These are phyloP conservation scores for Colletotrichum cuscutae DNA, from an alignment of 2,329 filamentous ascomycete genomes.

Conservation along the genomic window DNA sequence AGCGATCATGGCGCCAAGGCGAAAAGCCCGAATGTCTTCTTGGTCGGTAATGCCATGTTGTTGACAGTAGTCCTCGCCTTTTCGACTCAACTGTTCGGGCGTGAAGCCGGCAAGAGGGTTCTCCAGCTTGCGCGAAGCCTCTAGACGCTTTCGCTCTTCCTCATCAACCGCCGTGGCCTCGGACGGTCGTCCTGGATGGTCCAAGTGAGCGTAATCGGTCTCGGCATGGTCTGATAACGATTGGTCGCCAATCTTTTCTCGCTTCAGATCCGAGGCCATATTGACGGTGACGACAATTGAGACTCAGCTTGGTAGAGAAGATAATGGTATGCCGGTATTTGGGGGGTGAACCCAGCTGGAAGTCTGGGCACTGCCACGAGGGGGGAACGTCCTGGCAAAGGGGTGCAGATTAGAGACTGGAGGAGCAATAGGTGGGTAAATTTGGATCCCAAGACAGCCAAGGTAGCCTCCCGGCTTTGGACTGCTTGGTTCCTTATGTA, in stretches of 20 bases:
- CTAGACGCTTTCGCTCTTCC: slow-evolving; percentile 42
- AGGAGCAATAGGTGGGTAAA: not conserved
- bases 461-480: slow-evolving; percentile 9
- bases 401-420: not conserved
- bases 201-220: slow-evolving; percentile 7
- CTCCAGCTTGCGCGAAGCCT: slow-evolving; percentile 49
- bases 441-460: slow-evolving; percentile 1
- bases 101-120: slow-evolving; percentile 54
- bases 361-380: not conserved
- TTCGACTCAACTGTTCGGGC: slow-evolving; percentile 59
- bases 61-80: slow-evolving; percentile 68
- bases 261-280: slow-evolving; percentile 13
- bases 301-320: not conserved
- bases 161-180: slow-evolving; percentile 37
- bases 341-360: not conserved
- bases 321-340: not conserved
- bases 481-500: slow-evolving; percentile 13
- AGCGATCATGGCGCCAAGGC: slow-evolving; percentile 68
- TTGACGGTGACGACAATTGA: not conserved
- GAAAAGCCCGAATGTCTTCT: slow-evolving; percentile 68
- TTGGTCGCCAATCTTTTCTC: slow-evolving; percentile 10
- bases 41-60: slow-evolving; percentile 64
- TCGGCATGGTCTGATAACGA: slow-evolving; percentile 2
- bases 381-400: not conserved
- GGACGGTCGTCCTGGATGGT: slow-evolving; percentile 10